Evolutionary conservation across 2,329 filamentous ascomycete species (phyloP).

Genomic region (Aspergillus transmontanensis): DNA sequence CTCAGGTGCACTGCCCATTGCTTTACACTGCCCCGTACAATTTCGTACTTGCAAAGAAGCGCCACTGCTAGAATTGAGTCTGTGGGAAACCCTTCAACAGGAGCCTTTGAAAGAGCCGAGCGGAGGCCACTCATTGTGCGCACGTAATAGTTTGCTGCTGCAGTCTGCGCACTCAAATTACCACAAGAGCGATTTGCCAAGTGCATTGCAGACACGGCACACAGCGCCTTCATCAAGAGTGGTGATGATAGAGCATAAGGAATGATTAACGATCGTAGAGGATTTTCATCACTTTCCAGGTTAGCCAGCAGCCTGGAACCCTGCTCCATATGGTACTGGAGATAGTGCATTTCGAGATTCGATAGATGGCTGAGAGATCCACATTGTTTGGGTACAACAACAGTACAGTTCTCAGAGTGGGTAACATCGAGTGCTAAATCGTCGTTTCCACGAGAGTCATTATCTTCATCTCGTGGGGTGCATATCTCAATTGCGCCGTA

Average conservation of each 20-base stretch:
- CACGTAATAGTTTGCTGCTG: constrained; percentile 37
- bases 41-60: constrained; percentile 42
- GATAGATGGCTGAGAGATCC: constrained; percentile 31
- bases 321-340: constrained; percentile 41
- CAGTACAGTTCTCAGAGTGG: constrained; percentile 3
- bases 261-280: constrained; percentile 38
- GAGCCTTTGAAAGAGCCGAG: constrained; percentile 23
- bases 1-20: constrained; percentile 42
- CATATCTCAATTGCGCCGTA: background rate
- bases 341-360: constrained; percentile 35
- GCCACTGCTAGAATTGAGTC: constrained; percentile 39
- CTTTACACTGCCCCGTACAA: constrained; percentile 41
- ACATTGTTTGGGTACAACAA: constrained; percentile 20
- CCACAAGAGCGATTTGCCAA: constrained; percentile 34
- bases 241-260: constrained; percentile 40
- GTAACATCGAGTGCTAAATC: background rate
- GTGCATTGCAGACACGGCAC: constrained; percentile 41
- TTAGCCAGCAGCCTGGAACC: constrained; percentile 39
- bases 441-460: constrained; percentile 2
- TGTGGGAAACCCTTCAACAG: constrained; percentile 26
- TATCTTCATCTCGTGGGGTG: constrained; percentile 3
- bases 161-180: constrained; percentile 27
- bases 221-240: constrained; percentile 40
- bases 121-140: constrained; percentile 37
- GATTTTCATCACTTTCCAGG: constrained; percentile 40